Percentiles rank a stretch among this genome's conserved stretches.
Evolutionary conservation across 768 basidiomycete species (phyloP).

Genomic region (Kwoniella botswanensis): DNA sequence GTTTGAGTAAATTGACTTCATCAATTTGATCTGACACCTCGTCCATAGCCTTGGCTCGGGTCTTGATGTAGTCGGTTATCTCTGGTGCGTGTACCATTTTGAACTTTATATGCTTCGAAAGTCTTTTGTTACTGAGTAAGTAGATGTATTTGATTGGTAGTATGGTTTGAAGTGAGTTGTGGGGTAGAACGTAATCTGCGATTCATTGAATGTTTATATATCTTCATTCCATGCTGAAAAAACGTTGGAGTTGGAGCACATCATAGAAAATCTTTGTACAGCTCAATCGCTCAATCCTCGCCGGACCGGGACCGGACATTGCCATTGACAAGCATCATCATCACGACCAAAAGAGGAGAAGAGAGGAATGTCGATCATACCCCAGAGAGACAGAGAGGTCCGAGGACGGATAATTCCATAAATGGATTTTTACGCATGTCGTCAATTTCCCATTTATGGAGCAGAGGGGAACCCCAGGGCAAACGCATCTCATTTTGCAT

Average conservation of each 20-base stretch:
- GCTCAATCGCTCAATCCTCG: neutral
- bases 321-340: too few species aligned
- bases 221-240: neutral
- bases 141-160: too few species aligned
- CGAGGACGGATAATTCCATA: neutral
- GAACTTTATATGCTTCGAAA: neutral
- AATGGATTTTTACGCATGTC: neutral
- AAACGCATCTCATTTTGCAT: too few species aligned
- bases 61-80: constrained; percentile 45
- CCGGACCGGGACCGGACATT: neutral
- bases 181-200: neutral
- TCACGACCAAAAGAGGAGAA: neutral
- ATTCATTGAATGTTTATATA: neutral
- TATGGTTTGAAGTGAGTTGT: neutral
- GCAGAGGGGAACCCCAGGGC: too few species aligned
- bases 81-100: constrained; percentile 49
- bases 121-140: too few species aligned
- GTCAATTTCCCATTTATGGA: neutral
- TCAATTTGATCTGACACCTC: constrained; percentile 52
- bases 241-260: neutral
- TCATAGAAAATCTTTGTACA: neutral
- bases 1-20: constrained; percentile 53
- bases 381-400: neutral
- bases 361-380: neutral
- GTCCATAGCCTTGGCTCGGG: constrained; percentile 45